phyloP scores from a whole-genome alignment of 2,329 filamentous ascomycete species.

The Aspergillus pseudotamarii region DNA sequence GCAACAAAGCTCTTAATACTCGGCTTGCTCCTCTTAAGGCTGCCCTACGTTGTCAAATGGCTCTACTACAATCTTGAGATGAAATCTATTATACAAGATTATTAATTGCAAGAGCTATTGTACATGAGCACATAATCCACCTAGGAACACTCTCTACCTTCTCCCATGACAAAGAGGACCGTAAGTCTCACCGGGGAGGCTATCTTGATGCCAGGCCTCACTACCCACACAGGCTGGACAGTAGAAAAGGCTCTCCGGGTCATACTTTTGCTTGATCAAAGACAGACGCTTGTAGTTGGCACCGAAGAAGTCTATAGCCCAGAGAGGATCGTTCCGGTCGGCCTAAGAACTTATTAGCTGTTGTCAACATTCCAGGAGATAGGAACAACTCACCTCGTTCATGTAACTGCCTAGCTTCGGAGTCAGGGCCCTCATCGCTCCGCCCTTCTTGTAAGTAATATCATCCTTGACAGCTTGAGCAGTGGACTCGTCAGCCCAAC shows the following conservation, averaged over 20 bases:
- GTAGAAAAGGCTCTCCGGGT: constrained; percentile 17
- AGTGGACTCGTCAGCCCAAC: constrained; percentile 19
- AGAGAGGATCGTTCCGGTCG: constrained; percentile 21
- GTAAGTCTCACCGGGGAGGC: constrained; percentile 2
- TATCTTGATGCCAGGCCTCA: constrained; percentile 6
- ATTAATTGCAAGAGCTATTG: not conserved
- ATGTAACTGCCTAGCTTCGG: constrained; percentile 40
- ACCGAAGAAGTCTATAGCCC: constrained; percentile 19
- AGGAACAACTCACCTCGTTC: constrained; percentile 31
- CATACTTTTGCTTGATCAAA: constrained; percentile 19
- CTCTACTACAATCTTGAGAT: not conserved
- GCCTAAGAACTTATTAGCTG: constrained; percentile 8
- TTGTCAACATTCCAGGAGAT: too few species aligned
- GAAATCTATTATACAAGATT: not conserved
- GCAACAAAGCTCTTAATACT: not conserved
- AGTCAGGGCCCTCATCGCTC: constrained; percentile 34
- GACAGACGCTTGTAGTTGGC: constrained; percentile 10
- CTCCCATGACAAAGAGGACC: constrained; percentile 6
- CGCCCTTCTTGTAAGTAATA: constrained; percentile 34
- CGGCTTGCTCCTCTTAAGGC: not conserved
- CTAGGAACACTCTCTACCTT: not conserved
- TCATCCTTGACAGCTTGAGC: constrained; percentile 28
- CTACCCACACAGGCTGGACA: constrained; percentile 22
- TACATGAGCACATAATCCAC: not conserved
- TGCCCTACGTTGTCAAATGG: too few species aligned